phyloP scores from a whole-genome alignment of 2,329 filamentous ascomycete genomes.

The Phaeosphaeriaceae sp. region DNA sequence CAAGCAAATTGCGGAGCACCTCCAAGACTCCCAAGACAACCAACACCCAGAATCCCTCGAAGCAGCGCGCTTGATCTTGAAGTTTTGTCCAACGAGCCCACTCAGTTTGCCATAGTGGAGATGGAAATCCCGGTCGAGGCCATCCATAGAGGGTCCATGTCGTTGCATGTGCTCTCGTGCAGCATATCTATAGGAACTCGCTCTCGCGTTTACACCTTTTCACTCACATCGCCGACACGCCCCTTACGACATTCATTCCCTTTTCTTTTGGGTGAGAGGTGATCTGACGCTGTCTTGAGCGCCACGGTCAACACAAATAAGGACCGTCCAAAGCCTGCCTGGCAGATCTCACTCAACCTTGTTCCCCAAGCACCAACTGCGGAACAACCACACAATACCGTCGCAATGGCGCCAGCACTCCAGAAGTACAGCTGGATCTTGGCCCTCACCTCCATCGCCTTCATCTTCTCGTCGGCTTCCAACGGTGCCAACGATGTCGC shows the following conservation, averaged over 20 bases:
- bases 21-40: slow-evolving; percentile 1
- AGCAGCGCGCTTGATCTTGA: not conserved
- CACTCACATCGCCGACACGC: not conserved
- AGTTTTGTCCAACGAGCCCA: not conserved
- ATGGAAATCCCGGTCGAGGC: no score
- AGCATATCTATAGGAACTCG: not conserved
- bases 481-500: slow-evolving; percentile 60
- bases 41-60: not conserved
- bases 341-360: not conserved
- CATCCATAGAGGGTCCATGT: not conserved
- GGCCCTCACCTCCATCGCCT: slow-evolving; percentile 42
- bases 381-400: no score
- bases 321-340: no score
- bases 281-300: no score
- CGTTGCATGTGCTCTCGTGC: not conserved
- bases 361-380: not conserved
- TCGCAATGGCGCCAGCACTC: slow-evolving; percentile 4
- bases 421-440: slow-evolving; percentile 7
- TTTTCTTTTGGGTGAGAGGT: not conserved
- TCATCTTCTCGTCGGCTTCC: slow-evolving; percentile 45
- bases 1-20: not conserved
- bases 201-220: not conserved
- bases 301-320: no score
- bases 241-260: slow-evolving; percentile 3
- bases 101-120: slow-evolving; percentile 1